Percentiles rank a stretch among this genome's conserved stretches.
Conservation (phyloP, 1,284 basidiomycete species). For the Ceratobasidium sp. region DNA sequence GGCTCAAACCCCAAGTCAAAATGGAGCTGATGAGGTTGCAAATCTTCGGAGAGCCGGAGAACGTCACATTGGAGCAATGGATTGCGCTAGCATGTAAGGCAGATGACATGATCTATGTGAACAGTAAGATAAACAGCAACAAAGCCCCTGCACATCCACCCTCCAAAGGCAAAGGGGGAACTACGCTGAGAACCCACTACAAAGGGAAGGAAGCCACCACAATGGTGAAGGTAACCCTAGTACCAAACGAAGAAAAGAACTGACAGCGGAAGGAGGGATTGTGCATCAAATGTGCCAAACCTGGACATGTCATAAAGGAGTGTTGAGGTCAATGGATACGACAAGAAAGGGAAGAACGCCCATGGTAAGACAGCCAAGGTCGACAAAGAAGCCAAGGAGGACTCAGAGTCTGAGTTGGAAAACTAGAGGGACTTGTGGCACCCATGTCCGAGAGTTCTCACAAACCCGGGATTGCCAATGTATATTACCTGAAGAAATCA, state of each 20-base stretch:
- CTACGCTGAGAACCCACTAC: too few species aligned
- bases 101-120: too few species aligned
- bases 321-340: too few species aligned
- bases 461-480: background rate
- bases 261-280: too few species aligned
- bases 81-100: background rate
- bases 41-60: background rate
- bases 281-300: too few species aligned
- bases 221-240: background rate
- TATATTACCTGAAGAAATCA: too few species aligned
- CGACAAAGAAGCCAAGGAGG: too few species aligned
- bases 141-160: too few species aligned
- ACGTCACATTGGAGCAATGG: background rate
- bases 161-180: too few species aligned
- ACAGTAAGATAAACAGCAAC: too few species aligned
- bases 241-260: constrained; percentile 9
- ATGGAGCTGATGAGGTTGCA: background rate
- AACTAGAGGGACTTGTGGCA: background rate
- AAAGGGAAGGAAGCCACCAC: background rate
- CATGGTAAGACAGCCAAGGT: background rate
- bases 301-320: too few species aligned
- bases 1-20: background rate
- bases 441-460: background rate
- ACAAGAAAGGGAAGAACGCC: background rate
- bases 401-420: background rate